Evolutionary conservation across 257 asterid species (phyloP), one percentile per base, ranked within the genome.

Genomic region (Solanum chaucha): DNA sequence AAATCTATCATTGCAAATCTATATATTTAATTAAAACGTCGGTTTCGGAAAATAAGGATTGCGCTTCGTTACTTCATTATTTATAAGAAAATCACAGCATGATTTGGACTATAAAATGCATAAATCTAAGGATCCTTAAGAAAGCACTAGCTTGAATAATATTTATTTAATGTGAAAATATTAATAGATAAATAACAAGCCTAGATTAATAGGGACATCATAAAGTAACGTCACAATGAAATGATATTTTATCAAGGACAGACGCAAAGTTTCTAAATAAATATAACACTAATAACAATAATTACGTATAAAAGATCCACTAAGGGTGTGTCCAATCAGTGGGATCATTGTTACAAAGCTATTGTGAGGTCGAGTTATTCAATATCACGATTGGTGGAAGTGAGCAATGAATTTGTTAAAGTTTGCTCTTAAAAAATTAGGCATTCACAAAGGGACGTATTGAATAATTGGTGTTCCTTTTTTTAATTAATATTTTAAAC

Each of bases 31-130:
- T 36, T 77, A 24, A 24, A 28, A 89, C 51, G 85, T 68, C 75
- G 90, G 40, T 87, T 88, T 87, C 93, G 83, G 84, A 48, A 85
- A 91, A 88, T 58, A 58, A 35, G 65, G 38, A 46, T 46, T 80
- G 67, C 41, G 41, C 67, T 46, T 15, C 65, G 4, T 44, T 26
- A 26, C 26, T 26, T 44, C 40, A 80, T 46, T 44, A 8, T 46
- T 80, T 41, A 77, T 77, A 46, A 78, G 64, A 26, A 78, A 78
- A 44, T 44, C 64, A 78, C 61, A 78, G 2, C 83, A 26, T 55
- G 64, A 55, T 77, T 73, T 22, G 14, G 35, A 78, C 3, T 44
- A 44, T 44, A 24, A 77, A 24, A n/a, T 40, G 0, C 24, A 41
- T 38, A 36, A 36, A 38, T 26, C 38, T 41, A 44, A 44, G 64